Evolutionary conservation across 495 filamentous ascomycete species (phyloP).

Genomic region (Geopyxis carbonaria): DNA sequence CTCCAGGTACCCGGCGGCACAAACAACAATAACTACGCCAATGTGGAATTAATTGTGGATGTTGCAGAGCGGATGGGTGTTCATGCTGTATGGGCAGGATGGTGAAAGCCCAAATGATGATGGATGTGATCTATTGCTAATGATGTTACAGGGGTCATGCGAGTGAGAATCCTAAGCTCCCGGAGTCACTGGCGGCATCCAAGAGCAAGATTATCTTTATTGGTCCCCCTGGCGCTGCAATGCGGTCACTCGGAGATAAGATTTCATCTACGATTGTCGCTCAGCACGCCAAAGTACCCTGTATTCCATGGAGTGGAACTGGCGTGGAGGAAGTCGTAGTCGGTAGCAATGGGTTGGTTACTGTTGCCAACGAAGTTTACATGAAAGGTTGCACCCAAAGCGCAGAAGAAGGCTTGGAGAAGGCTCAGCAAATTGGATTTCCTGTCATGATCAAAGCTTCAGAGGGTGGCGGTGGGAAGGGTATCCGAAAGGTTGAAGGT

Average conservation of each 20-base stretch:
- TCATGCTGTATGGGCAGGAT: conserved; percentile 98
- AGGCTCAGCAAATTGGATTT: conserved; percentile 83
- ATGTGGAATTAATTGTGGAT: conserved; percentile 98
- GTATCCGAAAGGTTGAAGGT: conserved; percentile 85
- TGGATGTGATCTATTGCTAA: neutral
- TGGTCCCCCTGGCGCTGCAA: conserved; percentile 89
- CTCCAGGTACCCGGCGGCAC: conserved; percentile 76
- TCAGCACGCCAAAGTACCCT: conserved; percentile 90
- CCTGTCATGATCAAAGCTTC: conserved; percentile 99
- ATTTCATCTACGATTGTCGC: conserved; percentile 99
- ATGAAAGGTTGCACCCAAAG: conserved; percentile 76
- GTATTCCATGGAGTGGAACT: conserved; percentile 95
- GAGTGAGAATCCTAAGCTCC: conserved; percentile 94
- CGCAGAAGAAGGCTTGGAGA: conserved; percentile 71
- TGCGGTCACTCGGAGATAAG: conserved; percentile 98
- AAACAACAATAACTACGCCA: conserved; percentile 99
- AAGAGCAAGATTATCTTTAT: conserved; percentile 99
- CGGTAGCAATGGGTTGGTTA: conserved; percentile 73
- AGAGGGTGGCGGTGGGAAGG: conserved; percentile 98
- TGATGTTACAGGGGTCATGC: conserved; percentile 63
- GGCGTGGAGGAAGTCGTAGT: conserved; percentile 70
- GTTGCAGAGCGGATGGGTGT: conserved; percentile 97
- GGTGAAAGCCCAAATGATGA: conserved; percentile 37
- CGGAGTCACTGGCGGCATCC: conserved; percentile 85
- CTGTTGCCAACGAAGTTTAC: conserved; percentile 74